Evolutionary conservation across 2,329 filamentous ascomycete species (phyloP).

Genomic region (Monilinia vaccinii-corymbosi): DNA sequence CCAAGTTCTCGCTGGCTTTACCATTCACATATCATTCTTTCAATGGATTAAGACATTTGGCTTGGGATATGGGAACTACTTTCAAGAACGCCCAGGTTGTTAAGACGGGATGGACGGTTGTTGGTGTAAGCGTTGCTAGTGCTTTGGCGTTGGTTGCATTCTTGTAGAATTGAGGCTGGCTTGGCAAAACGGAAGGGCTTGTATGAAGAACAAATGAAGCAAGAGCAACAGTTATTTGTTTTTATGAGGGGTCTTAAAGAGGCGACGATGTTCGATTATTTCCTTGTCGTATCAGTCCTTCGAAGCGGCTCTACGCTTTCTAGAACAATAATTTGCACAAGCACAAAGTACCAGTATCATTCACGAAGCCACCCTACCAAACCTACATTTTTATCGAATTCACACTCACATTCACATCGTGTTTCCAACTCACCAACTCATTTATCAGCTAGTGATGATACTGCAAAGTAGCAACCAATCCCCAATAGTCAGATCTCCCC

Average conservation of each 20-base stretch:
- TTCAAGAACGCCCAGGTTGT: conserved; percentile 57
- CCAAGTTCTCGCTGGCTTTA: conserved; percentile 51
- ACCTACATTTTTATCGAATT: background rate
- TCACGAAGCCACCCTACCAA: background rate
- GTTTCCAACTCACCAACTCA: background rate
- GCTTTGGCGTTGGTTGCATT: conserved; percentile 31
- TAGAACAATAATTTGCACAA: background rate
- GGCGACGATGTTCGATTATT: background rate
- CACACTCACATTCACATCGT: too few species aligned
- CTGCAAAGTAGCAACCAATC: background rate
- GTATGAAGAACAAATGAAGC: background rate
- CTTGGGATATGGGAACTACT: conserved; percentile 56
- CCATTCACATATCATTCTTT: conserved; percentile 61
- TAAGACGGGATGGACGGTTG: conserved; percentile 53
- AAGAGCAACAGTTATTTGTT: background rate
- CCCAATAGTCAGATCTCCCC: background rate
- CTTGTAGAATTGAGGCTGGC: conserved; percentile 11
- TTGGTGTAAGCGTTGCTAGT: conserved; percentile 45
- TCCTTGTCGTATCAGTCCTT: background rate
- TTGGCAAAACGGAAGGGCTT: background rate
- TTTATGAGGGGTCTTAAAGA: background rate
- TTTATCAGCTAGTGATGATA: background rate
- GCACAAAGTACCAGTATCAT: background rate
- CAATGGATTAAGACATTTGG: conserved; percentile 64
- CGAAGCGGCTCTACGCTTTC: background rate